A percentile compares a stretch with the other conserved stretches of the same genome.
phyloP scores from a whole-genome alignment of 1,284 basidiomycete genomes.

The Hymenochaete sp. region DNA sequence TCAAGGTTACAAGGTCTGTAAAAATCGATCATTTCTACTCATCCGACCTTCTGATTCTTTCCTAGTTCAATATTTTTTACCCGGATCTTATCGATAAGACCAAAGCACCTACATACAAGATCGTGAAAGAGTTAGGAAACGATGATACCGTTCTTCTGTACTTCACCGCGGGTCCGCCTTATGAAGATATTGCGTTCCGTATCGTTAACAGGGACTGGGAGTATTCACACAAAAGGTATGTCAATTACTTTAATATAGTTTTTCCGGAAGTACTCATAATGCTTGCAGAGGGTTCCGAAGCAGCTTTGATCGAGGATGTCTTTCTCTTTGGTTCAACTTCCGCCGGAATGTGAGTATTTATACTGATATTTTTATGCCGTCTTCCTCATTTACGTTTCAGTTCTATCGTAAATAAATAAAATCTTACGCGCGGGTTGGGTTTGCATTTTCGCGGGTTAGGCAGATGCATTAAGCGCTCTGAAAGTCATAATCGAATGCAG shows the following conservation, averaged over 20 bases:
- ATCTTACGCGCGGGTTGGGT: no score
- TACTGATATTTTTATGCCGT: slow-evolving; percentile 14
- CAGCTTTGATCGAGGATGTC: slow-evolving; percentile 78
- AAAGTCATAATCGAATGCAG: no score
- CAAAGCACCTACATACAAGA: slow-evolving; percentile 91
- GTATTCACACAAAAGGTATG: slow-evolving; percentile 87
- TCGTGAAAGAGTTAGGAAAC: slow-evolving; percentile 86
- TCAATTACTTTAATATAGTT: neutral
- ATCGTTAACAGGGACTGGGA: slow-evolving; percentile 99
- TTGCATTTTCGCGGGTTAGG: no score
- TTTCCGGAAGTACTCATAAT: slow-evolving; percentile 13
- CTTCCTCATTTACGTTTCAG: slow-evolving; percentile 30
- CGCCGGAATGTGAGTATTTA: slow-evolving; percentile 65
- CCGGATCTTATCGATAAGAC: slow-evolving; percentile 96
- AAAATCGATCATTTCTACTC: slow-evolving; percentile 19
- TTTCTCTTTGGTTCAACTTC: slow-evolving; percentile 84
- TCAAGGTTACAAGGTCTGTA: slow-evolving; percentile 88
- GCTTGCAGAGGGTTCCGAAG: slow-evolving; percentile 66
- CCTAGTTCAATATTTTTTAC: slow-evolving; percentile 87
- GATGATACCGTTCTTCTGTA: slow-evolving; percentile 90
- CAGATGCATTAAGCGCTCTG: no score
- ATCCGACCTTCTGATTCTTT: slow-evolving; percentile 15
- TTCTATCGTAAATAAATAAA: slow-evolving; percentile 55
- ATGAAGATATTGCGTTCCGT: slow-evolving; percentile 97
- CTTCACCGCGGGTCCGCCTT: slow-evolving; percentile 95